Conservation (phyloP, 176 grass and related monocot species). For the Carex pumila region DNA sequence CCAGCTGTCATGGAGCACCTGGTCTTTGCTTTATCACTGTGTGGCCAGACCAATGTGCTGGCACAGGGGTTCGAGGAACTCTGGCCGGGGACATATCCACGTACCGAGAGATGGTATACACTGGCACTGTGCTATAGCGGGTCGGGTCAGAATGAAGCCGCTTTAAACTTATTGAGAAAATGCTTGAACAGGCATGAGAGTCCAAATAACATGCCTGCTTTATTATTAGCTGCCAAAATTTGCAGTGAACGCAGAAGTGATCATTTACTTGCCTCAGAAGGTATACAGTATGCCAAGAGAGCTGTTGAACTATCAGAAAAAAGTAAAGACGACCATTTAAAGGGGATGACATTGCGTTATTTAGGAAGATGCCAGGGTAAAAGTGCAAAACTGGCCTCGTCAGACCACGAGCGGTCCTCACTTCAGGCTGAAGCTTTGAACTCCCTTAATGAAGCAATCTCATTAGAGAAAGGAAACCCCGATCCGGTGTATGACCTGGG, state of each 20-base stretch:
- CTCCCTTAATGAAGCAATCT: constrained; percentile 53
- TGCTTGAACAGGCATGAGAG: constrained; percentile 73
- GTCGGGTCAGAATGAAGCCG: constrained; percentile 47
- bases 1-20: constrained; percentile 82
- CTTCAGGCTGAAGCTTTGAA: constrained; percentile 80
- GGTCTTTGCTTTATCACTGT: constrained; percentile 80
- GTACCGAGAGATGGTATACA: constrained; percentile 76
- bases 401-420: constrained; percentile 71
- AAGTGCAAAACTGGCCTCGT: constrained; percentile 62
- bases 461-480: constrained; percentile 45
- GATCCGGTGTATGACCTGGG: constrained; percentile 77
- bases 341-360: constrained; percentile 55
- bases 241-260: constrained; percentile 37
- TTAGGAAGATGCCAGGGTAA: constrained; percentile 72
- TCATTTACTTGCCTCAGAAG: constrained; percentile 58
- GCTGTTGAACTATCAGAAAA: constrained; percentile 40
- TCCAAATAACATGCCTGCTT: constrained; percentile 56
- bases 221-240: constrained; percentile 84
- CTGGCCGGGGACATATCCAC: constrained; percentile 76
- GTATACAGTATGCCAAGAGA: constrained; percentile 70
- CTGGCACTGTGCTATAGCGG: constrained; percentile 75
- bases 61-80: constrained; percentile 72
- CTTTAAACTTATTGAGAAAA: constrained; percentile 77
- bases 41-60: constrained; percentile 70
- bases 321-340: constrained; percentile 47